Evolutionary conservation across 331 rosid genomes (phyloP).

Genomic region (Arachis monticola): DNA sequence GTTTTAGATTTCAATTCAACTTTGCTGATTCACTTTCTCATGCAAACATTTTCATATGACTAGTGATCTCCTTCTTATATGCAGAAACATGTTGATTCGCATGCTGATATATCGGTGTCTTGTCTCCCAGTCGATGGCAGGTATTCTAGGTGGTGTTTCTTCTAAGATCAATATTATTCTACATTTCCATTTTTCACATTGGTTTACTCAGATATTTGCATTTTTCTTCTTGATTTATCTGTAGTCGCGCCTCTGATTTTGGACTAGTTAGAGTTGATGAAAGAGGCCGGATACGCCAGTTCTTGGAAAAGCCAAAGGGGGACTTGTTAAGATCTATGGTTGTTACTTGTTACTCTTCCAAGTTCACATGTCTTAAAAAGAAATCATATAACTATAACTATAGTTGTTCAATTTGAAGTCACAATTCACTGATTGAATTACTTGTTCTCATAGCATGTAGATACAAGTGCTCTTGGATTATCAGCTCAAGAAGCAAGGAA

Average conservation of each 20-base stretch:
- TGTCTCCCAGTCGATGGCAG: conserved; percentile 76
- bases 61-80: conserved; percentile 29
- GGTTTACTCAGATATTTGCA: neutral
- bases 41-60: conserved; percentile 31
- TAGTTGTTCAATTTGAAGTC: conserved; percentile 29
- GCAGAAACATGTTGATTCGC: conserved; percentile 77
- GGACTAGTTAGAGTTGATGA: conserved; percentile 83
- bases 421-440: conserved; percentile 32
- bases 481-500: conserved; percentile 65
- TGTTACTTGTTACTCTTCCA: conserved; percentile 46
- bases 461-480: conserved; percentile 77
- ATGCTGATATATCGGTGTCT: conserved; percentile 80
- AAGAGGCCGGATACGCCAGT: conserved; percentile 67
- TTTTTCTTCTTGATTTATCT: conserved; percentile 19
- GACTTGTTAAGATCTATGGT: conserved; percentile 84
- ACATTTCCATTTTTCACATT: neutral
- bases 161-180: conserved; percentile 20
- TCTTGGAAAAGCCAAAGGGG: conserved; percentile 86
- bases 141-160: conserved; percentile 49
- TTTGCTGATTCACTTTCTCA: conserved; percentile 33
- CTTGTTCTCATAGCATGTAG: conserved; percentile 63
- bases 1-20: neutral
- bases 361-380: conserved; percentile 34
- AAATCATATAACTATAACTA: neutral
- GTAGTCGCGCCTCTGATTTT: conserved; percentile 87